These are phyloP conservation scores for Aspergillus sojae DNA, from an alignment of 2,329 filamentous ascomycete species.

Conservation along the genomic window DNA sequence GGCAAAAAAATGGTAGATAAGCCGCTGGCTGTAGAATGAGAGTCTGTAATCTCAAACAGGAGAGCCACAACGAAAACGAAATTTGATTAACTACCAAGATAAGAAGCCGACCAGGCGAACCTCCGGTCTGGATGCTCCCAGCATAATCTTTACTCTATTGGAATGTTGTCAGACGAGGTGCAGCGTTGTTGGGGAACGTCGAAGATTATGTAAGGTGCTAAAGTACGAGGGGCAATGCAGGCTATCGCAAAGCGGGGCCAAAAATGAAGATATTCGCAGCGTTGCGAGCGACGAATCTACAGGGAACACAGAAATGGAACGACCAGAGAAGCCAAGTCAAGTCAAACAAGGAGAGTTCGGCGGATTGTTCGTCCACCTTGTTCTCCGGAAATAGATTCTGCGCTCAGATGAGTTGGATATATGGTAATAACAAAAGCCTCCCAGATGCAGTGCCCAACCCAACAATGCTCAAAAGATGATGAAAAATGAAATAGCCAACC, in stretches of 20 bases:
- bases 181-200: background rate
- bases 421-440: conserved; percentile 31
- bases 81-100: background rate
- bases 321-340: background rate
- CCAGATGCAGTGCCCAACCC: conserved; percentile 36
- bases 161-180: background rate
- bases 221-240: background rate
- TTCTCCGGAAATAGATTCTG: conserved; percentile 12
- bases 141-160: background rate
- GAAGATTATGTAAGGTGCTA: conserved; percentile 1
- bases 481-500: conserved; percentile 22
- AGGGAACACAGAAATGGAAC: background rate
- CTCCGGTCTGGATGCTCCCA: background rate
- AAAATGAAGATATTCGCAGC: background rate
- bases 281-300: background rate
- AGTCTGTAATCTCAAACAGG: background rate
- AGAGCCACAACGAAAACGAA: too few species aligned
- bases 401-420: conserved; percentile 18
- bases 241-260: background rate
- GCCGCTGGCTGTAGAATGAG: background rate
- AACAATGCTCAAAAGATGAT: conserved; percentile 28
- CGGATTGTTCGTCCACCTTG: background rate
- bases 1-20: too few species aligned
- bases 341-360: background rate
- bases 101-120: background rate